Evolutionary conservation across 495 filamentous ascomycete genomes (phyloP).

Genomic region (Xylaria sp.): DNA sequence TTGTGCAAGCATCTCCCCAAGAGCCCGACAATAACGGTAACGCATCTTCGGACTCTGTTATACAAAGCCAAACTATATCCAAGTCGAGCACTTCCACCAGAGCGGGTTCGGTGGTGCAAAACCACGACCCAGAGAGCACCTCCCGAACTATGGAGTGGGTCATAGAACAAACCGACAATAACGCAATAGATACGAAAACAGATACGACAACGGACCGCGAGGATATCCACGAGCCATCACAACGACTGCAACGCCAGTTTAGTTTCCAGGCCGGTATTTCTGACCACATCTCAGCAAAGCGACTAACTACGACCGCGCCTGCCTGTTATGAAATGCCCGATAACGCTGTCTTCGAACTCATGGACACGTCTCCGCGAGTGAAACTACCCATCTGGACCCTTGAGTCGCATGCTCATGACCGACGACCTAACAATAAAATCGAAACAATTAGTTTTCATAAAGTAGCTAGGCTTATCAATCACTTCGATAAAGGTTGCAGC

Average conservation of each 20-base stretch:
- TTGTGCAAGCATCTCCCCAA: not conserved
- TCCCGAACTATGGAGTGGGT: conserved; percentile 10
- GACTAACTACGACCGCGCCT: not conserved
- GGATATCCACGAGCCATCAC: not conserved
- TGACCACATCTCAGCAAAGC: conserved; percentile 7
- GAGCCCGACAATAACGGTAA: not conserved
- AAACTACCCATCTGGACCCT: not conserved
- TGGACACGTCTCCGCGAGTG: conserved; percentile 23
- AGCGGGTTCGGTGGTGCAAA: not conserved
- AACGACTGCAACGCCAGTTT: conserved; percentile 18
- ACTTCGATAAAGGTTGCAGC: not conserved
- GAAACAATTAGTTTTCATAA: not conserved
- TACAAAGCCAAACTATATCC: not conserved
- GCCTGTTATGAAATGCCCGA: conserved; percentile 15
- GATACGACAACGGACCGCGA: not conserved
- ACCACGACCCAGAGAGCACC: not conserved
- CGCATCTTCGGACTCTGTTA: not conserved
- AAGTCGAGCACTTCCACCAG: not conserved
- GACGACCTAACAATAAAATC: not conserved
- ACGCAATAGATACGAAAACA: not conserved
- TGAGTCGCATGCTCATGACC: not conserved
- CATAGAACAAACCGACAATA: not conserved
- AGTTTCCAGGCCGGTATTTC: conserved; percentile 18
- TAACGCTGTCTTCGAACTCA: conserved; percentile 14
- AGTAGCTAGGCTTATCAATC: not conserved